Evolutionary conservation across 192 early-diverging fungal genomes (phyloP).

Genomic region (Podila clonocystis): DNA sequence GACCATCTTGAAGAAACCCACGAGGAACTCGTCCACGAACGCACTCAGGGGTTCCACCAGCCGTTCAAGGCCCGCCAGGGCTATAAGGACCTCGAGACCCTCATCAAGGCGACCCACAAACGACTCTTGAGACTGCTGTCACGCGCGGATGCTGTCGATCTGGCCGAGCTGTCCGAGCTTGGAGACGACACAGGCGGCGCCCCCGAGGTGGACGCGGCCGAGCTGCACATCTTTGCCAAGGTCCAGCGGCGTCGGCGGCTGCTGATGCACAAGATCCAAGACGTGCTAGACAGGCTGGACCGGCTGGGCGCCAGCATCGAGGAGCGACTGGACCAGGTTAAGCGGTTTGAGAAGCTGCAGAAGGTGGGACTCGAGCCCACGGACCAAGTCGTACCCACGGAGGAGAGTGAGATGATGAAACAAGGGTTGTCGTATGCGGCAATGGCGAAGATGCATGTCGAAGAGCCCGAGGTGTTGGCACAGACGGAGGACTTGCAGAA

Average conservation of each 20-base stretch:
- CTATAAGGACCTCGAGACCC: slow-evolving; percentile 16
- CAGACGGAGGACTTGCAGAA: slow-evolving; percentile 27
- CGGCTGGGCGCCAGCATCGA: slow-evolving; percentile 7
- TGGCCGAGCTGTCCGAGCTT: slow-evolving; percentile 18
- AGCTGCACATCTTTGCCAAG: slow-evolving; percentile 22
- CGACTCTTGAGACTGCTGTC: slow-evolving; percentile 7
- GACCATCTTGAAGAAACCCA: slow-evolving; percentile 24
- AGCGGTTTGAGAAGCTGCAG: slow-evolving; percentile 23
- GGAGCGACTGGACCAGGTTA: slow-evolving; percentile 14
- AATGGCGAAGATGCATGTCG: background rate
- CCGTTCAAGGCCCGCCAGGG: slow-evolving; percentile 20
- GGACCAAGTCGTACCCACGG: slow-evolving; percentile 24
- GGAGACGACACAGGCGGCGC: slow-evolving; percentile 9
- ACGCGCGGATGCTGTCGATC: slow-evolving; percentile 3
- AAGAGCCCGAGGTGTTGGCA: slow-evolving; percentile 16
- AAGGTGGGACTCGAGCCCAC: slow-evolving; percentile 20
- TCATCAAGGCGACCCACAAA: slow-evolving; percentile 19
- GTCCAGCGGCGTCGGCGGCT: slow-evolving; percentile 16
- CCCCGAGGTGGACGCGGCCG: slow-evolving; percentile 9
- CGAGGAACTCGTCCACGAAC: slow-evolving; percentile 42
- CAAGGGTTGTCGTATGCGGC: slow-evolving; percentile 21
- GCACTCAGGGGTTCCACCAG: slow-evolving; percentile 21
- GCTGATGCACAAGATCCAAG: slow-evolving; percentile 10
- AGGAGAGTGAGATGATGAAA: slow-evolving; percentile 42
- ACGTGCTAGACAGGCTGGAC: slow-evolving; percentile 9